phyloP scores from a whole-genome alignment of 495 filamentous ascomycete species.

The Neurospora pannonica region DNA sequence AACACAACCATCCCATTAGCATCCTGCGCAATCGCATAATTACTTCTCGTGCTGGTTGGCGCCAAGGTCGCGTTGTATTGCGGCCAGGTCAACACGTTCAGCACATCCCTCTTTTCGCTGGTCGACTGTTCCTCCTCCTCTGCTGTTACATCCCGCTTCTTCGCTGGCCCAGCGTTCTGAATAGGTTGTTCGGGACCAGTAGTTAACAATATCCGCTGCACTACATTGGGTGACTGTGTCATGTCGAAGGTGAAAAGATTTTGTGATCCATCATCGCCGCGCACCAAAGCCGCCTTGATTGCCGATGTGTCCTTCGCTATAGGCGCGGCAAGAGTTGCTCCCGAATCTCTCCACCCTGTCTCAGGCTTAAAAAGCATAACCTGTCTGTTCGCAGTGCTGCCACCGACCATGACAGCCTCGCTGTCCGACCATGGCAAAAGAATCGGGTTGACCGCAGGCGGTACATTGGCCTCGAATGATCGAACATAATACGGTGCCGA shows the following conservation, averaged over 20 bases:
- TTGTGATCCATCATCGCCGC: conserved; percentile 69
- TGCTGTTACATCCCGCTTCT: conserved; percentile 4
- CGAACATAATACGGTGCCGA: conserved; percentile 47
- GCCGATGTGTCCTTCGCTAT: conserved; percentile 42
- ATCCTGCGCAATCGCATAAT: conserved; percentile 38
- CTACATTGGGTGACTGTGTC: conserved; percentile 63
- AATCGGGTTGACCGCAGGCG: conserved; percentile 57
- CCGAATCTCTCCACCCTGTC: conserved; percentile 53
- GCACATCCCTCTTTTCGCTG: conserved; percentile 13
- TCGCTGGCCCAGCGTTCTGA: conserved; percentile 28
- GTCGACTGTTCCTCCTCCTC: conserved; percentile 24
- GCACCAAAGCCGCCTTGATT: conserved; percentile 53
- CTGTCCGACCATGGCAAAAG: conserved; percentile 67
- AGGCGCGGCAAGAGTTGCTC: conserved; percentile 47
- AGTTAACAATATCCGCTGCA: conserved; percentile 54
- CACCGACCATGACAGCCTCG: conserved; percentile 69
- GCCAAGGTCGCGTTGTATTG: conserved; percentile 67
- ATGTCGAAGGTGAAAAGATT: conserved; percentile 77
- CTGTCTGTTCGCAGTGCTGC: conserved; percentile 52
- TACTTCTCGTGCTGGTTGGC: conserved; percentile 44
- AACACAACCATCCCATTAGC: conserved; percentile 61
- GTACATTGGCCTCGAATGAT: conserved; percentile 45
- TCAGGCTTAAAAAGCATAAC: conserved; percentile 52
- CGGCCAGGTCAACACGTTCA: conserved; percentile 58
- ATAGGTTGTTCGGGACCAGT: conserved; percentile 35